phyloP scores from a whole-genome alignment of 2,329 filamentous ascomycete species.

The Fusarium zealandicum region DNA sequence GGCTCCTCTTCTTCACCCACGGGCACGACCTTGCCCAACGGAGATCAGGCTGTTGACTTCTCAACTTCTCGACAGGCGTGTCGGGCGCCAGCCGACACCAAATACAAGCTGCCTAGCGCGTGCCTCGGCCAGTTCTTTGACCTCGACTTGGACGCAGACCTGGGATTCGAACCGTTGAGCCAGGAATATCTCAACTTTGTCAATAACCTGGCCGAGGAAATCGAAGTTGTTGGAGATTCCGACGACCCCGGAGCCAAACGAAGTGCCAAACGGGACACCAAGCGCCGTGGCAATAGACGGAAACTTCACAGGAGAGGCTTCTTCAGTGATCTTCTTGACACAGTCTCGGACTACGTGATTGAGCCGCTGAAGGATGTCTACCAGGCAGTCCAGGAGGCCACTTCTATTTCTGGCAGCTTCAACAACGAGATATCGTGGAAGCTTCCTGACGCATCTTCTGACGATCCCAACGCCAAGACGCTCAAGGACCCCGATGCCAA shows the following conservation, averaged over 20 bases:
- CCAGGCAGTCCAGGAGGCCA: not conserved
- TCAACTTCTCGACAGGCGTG: not conserved
- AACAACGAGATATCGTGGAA: slow-evolving; percentile 28
- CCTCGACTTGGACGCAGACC: slow-evolving; percentile 38
- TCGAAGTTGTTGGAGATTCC: not conserved
- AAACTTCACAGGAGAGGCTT: no score
- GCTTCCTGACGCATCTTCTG: slow-evolving; percentile 23
- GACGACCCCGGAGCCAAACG: not conserved
- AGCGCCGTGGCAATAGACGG: no score
- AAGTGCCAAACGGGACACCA: not conserved
- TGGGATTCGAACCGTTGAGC: slow-evolving; percentile 33
- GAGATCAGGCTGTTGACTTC: not conserved
- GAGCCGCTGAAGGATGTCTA: not conserved
- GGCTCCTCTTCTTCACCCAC: not conserved
- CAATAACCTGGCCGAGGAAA: not conserved
- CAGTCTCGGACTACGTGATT: not conserved
- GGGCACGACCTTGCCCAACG: not conserved
- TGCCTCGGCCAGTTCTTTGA: slow-evolving; percentile 41
- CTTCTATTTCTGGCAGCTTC: slow-evolving; percentile 17
- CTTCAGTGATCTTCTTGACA: no score
- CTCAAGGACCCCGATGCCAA: slow-evolving; percentile 30
- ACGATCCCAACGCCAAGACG: slow-evolving; percentile 10
- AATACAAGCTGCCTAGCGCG: slow-evolving; percentile 39
- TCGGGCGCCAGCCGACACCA: slow-evolving; percentile 23
- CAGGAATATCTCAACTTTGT: slow-evolving; percentile 23